A percentile compares a stretch with the other conserved stretches of the same genome.
These are phyloP conservation scores for Mycosphaerella sp. DNA, from an alignment of 2,329 filamentous ascomycete species.

Conservation along the genomic window DNA sequence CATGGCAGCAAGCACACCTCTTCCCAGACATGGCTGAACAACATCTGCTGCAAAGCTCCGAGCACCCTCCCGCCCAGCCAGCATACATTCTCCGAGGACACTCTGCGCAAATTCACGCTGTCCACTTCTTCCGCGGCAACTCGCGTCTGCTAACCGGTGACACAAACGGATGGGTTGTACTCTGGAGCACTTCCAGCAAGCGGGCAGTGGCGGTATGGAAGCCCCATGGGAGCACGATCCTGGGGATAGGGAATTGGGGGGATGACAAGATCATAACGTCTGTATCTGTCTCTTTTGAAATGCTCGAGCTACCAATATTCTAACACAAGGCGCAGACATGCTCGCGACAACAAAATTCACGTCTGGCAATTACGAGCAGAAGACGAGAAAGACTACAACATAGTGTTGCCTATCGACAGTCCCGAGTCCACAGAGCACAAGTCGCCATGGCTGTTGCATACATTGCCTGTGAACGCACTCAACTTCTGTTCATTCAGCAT, in stretches of 20 bases:
- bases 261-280: constrained; percentile 76
- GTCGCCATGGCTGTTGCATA: constrained; percentile 78
- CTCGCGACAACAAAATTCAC: constrained; percentile 77
- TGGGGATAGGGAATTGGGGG: constrained; percentile 68
- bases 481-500: constrained; percentile 87
- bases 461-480: constrained; percentile 80
- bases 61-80: constrained; percentile 49
- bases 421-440: constrained; percentile 42
- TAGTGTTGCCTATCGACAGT: constrained; percentile 62
- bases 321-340: constrained; percentile 58
- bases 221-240: constrained; percentile 70
- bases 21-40: constrained; percentile 9
- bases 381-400: constrained; percentile 61
- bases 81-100: constrained; percentile 79
- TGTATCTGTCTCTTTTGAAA: constrained; percentile 34
- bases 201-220: constrained; percentile 79
- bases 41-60: constrained; percentile 16
- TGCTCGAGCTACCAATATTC: background rate
- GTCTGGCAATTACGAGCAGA: constrained; percentile 67
- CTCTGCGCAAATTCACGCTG: constrained; percentile 68
- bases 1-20: background rate
- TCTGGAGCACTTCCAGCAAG: constrained; percentile 80
- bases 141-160: constrained; percentile 77
- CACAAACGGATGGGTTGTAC: constrained; percentile 78
- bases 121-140: constrained; percentile 67